Conservation (phyloP, 2,329 filamentous ascomycete species). For the Alternaria rosae region DNA sequence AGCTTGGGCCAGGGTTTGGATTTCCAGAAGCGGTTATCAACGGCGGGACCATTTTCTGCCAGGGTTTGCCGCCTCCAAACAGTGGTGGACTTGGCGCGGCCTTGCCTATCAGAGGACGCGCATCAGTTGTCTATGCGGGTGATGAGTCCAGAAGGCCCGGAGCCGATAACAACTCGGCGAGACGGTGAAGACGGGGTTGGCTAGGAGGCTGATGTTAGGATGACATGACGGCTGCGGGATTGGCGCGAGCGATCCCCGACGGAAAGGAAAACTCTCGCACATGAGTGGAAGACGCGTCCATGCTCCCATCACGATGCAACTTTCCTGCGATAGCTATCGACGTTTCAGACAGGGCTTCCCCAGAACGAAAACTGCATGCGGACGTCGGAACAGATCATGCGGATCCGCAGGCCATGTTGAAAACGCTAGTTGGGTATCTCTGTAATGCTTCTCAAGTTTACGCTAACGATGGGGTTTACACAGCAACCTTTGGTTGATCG, state of each 20-base stretch:
- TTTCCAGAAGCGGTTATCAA: slow-evolving; percentile 43
- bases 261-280: slow-evolving; percentile 21
- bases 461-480: slow-evolving; percentile 21
- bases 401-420: slow-evolving; percentile 22
- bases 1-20: slow-evolving; percentile 30
- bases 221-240: slow-evolving; percentile 26
- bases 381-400: slow-evolving; percentile 10
- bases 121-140: slow-evolving; percentile 22
- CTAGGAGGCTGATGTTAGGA: slow-evolving; percentile 15
- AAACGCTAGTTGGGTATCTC: slow-evolving; percentile 37
- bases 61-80: slow-evolving; percentile 21
- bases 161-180: slow-evolving; percentile 28
- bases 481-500: slow-evolving; percentile 31
- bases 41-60: slow-evolving; percentile 38
- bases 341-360: slow-evolving; percentile 12
- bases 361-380: background rate
- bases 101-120: slow-evolving; percentile 25
- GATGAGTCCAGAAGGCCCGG: slow-evolving; percentile 22
- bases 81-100: slow-evolving; percentile 15
- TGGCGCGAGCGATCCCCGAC: slow-evolving; percentile 23
- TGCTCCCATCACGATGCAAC: slow-evolving; percentile 20
- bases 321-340: slow-evolving; percentile 14
- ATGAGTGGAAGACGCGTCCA: slow-evolving; percentile 16
- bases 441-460: slow-evolving; percentile 13
- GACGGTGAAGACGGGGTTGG: slow-evolving; percentile 10